phyloP scores from a whole-genome alignment of 495 filamentous ascomycete species.

The Xylaria curta region DNA sequence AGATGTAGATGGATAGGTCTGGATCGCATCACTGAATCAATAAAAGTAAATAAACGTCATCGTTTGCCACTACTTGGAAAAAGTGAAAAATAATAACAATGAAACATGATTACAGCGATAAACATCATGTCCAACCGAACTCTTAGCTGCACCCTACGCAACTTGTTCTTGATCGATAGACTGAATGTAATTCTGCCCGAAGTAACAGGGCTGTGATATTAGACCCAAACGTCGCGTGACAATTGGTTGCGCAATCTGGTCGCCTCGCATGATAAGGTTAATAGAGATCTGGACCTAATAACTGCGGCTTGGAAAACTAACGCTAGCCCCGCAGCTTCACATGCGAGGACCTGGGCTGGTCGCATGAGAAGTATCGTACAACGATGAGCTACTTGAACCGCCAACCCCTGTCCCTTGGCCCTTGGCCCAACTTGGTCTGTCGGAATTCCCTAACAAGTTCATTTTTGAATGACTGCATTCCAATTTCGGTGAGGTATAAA shows the following conservation, averaged over 20 bases:
- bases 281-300: background rate
- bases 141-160: background rate
- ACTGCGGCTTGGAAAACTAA: background rate
- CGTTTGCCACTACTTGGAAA: background rate
- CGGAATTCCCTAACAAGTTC: background rate
- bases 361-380: background rate
- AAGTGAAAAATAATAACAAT: background rate
- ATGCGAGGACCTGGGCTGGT: background rate
- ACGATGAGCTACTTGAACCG: background rate
- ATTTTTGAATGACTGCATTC: background rate
- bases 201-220: background rate
- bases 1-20: background rate
- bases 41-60: background rate
- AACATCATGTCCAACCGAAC: background rate
- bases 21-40: background rate
- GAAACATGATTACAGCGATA: background rate
- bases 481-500: background rate
- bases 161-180: constrained; percentile 1
- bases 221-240: background rate
- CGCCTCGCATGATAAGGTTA: background rate
- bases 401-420: background rate
- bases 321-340: background rate
- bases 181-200: constrained; percentile 33
- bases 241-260: background rate
- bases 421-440: background rate